Conservation (phyloP, 225 moss, liverwort and hornwort genomes). For the Sphagnum tenellum region DNA sequence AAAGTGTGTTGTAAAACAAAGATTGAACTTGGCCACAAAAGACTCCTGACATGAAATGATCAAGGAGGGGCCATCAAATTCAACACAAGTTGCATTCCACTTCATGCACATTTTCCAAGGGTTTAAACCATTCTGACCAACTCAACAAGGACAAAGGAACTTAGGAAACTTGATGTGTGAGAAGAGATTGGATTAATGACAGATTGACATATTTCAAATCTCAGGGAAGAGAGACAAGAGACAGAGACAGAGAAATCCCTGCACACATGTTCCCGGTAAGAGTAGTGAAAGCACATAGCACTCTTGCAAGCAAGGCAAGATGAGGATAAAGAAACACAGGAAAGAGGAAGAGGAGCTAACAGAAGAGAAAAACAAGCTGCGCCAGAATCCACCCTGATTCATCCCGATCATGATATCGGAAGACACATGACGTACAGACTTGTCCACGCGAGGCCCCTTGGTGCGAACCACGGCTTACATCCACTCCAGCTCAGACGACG, state of each 20-base stretch:
- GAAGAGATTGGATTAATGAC: background rate
- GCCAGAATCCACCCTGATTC: constrained; percentile 71
- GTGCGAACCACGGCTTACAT: constrained; percentile 29
- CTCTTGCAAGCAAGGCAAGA: too few species aligned
- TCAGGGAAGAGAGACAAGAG: background rate
- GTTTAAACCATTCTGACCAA: too few species aligned
- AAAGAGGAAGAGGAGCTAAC: constrained; percentile 20
- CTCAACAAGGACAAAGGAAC: too few species aligned
- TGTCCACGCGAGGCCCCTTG: constrained; percentile 56
- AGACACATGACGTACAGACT: constrained; percentile 24
- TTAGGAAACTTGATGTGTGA: background rate
- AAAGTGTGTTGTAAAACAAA: too few species aligned
- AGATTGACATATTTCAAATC: background rate
- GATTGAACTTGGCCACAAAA: too few species aligned
- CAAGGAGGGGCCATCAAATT: too few species aligned
- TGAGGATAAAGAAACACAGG: background rate
- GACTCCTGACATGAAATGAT: too few species aligned
- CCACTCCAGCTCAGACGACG: constrained; percentile 14
- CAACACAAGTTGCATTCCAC: too few species aligned
- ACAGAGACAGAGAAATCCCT: background rate
- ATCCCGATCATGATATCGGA: constrained; percentile 60
- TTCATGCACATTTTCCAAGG: too few species aligned
- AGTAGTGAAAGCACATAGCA: too few species aligned
- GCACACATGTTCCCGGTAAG: too few species aligned
- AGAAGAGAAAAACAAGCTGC: constrained; percentile 59